Evolutionary conservation across 1,284 basidiomycete species (phyloP).

Genomic region (Rhodotorula sp.): DNA sequence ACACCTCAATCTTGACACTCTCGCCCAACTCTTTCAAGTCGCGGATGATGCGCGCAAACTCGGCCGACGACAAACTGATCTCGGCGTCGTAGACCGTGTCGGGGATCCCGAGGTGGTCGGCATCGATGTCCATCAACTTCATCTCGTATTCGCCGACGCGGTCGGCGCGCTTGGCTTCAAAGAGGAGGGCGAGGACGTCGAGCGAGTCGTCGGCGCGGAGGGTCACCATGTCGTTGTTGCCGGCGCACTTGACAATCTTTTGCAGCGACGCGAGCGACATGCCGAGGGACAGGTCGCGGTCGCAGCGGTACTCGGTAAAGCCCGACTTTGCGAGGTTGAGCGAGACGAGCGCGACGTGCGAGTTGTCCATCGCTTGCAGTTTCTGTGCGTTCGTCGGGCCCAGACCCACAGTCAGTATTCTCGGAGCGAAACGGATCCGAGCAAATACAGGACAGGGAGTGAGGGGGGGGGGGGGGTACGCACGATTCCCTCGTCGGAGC

Average conservation of each 20-base stretch:
- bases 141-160: constrained; percentile 97
- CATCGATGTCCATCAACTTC: constrained; percentile 99
- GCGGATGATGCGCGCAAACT: constrained; percentile 89
- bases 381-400: constrained; percentile 46
- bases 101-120: constrained; percentile 94
- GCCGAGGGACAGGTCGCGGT: constrained; percentile 72
- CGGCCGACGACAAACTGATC: constrained; percentile 79
- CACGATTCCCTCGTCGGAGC: constrained; percentile 85
- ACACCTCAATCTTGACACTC: constrained; percentile 90
- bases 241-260: constrained; percentile 96
- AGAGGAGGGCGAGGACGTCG: constrained; percentile 83
- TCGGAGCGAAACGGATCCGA: background rate
- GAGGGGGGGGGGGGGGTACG: background rate
- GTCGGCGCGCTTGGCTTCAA: constrained; percentile 87
- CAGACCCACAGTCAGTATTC: background rate
- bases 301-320: constrained; percentile 89
- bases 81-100: constrained; percentile 97
- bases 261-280: constrained; percentile 72
- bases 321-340: constrained; percentile 72
- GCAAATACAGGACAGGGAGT: too few relatives aligned
- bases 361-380: constrained; percentile 99
- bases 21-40: constrained; percentile 92
- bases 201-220: constrained; percentile 90
- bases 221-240: constrained; percentile 90
- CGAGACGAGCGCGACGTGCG: constrained; percentile 93